Evolutionary conservation across 1,139 yeast genomes (phyloP).

Genomic region (Kodamaea plutei): DNA sequence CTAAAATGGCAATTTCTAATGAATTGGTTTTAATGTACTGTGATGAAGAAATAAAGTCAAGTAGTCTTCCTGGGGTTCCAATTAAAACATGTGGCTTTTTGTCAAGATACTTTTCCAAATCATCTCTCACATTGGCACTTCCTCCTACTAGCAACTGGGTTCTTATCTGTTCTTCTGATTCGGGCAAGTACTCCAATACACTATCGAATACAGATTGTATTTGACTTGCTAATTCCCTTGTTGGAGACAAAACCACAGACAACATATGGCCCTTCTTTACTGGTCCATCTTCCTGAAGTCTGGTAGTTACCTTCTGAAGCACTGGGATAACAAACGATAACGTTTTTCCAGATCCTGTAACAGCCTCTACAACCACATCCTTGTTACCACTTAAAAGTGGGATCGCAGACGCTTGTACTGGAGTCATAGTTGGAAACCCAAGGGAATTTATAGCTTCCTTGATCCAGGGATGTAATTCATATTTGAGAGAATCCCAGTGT

Average conservation of each 20-base stretch:
- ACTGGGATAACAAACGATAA: slow-evolving; percentile 83
- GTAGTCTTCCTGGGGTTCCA: slow-evolving; percentile 89
- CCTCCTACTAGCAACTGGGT: slow-evolving; percentile 86
- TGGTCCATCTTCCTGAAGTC: slow-evolving; percentile 25
- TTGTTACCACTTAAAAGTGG: slow-evolving; percentile 85
- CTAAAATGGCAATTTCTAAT: slow-evolving; percentile 74
- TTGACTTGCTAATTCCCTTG: slow-evolving; percentile 88
- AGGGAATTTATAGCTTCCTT: slow-evolving; percentile 63
- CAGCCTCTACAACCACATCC: slow-evolving; percentile 95
- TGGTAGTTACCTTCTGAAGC: slow-evolving; percentile 53
- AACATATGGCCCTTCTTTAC: slow-evolving; percentile 61
- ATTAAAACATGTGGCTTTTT: slow-evolving; percentile 68
- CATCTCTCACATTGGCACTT: slow-evolving; percentile 65
- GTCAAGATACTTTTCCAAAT: slow-evolving; percentile 53
- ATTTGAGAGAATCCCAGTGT: slow-evolving; percentile 34
- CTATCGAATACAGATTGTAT: slow-evolving; percentile 63
- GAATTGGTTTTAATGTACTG: slow-evolving; percentile 49
- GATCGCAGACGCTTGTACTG: slow-evolving; percentile 94
- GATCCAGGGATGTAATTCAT: slow-evolving; percentile 41
- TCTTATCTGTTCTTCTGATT: slow-evolving; percentile 36
- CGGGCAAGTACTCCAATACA: slow-evolving; percentile 60
- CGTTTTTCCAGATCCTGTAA: slow-evolving; percentile 96
- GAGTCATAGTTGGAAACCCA: slow-evolving; percentile 86
- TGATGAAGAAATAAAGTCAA: slow-evolving; percentile 62
- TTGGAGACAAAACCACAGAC: slow-evolving; percentile 78